Evolutionary conservation across 2,329 filamentous ascomycete genomes (phyloP).

Genomic region (Trichophyton mentagrophytes): DNA sequence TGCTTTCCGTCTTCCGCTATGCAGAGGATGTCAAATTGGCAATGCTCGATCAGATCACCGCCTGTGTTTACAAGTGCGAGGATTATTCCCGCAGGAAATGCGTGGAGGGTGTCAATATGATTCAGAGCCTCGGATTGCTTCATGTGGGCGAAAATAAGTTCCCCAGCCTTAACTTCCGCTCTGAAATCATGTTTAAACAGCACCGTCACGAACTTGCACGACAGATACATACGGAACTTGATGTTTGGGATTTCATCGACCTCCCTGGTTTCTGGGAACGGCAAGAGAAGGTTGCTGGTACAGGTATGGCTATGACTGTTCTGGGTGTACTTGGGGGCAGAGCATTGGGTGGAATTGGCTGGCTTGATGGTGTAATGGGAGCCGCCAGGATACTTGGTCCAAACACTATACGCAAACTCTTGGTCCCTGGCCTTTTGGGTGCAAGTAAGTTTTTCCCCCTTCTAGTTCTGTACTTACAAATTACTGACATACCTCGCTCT

Average conservation of each 20-base stretch:
- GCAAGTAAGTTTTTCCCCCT: conserved; percentile 50
- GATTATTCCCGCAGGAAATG: conserved; percentile 70
- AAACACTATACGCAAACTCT: conserved; percentile 65
- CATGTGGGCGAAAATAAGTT: conserved; percentile 77
- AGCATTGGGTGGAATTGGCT: conserved; percentile 69
- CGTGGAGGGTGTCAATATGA: conserved; percentile 66
- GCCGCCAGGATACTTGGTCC: conserved; percentile 69
- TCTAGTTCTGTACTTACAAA: conserved; percentile 22
- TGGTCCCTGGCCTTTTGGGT: conserved; percentile 66
- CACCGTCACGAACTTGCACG: conserved; percentile 68
- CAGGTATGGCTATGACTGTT: conserved; percentile 86
- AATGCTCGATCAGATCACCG: conserved; percentile 78
- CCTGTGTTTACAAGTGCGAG: conserved; percentile 67
- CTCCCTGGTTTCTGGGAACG: conserved; percentile 66
- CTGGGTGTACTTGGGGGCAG: conserved; percentile 73
- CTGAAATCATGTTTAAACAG: conserved; percentile 87
- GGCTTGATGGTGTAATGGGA: conserved; percentile 77
- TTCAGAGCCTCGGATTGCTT: conserved; percentile 75
- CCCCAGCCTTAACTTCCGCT: conserved; percentile 71
- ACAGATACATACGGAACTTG: conserved; percentile 75
- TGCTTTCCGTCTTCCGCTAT: conserved; percentile 77
- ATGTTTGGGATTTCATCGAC: conserved; percentile 90
- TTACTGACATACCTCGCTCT: conserved; percentile 5
- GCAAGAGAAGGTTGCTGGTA: conserved; percentile 89
- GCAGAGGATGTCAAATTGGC: conserved; percentile 85